phyloP scores from a whole-genome alignment of 169 alveolate species.

The Plasmodium adleri region DNA sequence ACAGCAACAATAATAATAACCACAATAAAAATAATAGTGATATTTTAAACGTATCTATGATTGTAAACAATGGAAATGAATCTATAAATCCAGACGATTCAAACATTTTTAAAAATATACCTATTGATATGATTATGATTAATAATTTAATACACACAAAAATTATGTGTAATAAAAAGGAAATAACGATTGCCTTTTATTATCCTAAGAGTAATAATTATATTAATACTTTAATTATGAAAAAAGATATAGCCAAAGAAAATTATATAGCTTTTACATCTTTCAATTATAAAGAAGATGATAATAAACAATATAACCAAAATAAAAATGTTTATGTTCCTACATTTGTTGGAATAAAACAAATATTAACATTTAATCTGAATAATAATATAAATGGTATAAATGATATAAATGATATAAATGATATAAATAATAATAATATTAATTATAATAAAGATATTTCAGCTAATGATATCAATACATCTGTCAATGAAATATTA shows the following conservation, averaged over 20 bases:
- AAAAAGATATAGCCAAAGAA: constrained; percentile 29
- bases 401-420: not conserved
- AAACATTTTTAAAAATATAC: not conserved
- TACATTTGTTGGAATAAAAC: constrained; percentile 61
- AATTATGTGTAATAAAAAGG: constrained; percentile 18
- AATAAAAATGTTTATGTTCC: constrained; percentile 21
- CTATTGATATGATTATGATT: not conserved
- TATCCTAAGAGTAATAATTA: constrained; percentile 6
- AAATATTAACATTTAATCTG: not conserved
- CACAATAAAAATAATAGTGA: not conserved
- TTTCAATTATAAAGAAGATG: constrained; percentile 54
- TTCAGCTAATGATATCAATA: not conserved
- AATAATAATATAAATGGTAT: not conserved
- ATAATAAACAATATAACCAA: not conserved
- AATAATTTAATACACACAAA: constrained; percentile 19
- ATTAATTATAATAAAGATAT: not conserved
- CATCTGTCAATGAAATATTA: not conserved
- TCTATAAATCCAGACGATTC: constrained; percentile 3
- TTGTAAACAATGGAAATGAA: constrained; percentile 31
- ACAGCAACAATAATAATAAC: too few species aligned
- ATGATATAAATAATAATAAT: not conserved
- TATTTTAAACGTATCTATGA: constrained; percentile 22
- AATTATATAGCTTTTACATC: constrained; percentile 64
- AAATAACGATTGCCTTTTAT: constrained; percentile 16
- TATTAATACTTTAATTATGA: constrained; percentile 35